Evolutionary conservation across 2,329 filamentous ascomycete genomes (phyloP).

Genomic region (Metarhizium anisopliae): DNA sequence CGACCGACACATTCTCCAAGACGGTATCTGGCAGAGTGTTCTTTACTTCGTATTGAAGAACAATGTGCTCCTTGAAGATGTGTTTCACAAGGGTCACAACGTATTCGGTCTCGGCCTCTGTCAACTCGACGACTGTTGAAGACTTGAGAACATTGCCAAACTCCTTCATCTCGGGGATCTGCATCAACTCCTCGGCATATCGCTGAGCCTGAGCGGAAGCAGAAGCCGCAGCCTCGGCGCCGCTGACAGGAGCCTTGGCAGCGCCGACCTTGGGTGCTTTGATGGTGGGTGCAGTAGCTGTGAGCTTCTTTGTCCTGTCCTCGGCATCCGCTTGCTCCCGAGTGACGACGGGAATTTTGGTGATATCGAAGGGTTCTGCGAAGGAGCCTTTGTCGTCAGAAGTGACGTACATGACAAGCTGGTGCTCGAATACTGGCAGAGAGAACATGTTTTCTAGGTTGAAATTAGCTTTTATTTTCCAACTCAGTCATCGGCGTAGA

Average conservation of each 20-base stretch:
- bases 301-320: slow-evolving; percentile 95
- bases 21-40: slow-evolving; percentile 91
- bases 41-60: slow-evolving; percentile 94
- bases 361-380: slow-evolving; percentile 78
- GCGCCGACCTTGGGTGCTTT: slow-evolving; percentile 82
- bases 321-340: slow-evolving; percentile 94
- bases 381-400: slow-evolving; percentile 84
- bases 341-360: slow-evolving; percentile 84
- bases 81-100: slow-evolving; percentile 92
- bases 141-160: slow-evolving; percentile 92
- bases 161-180: slow-evolving; percentile 82
- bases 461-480: slow-evolving; percentile 6
- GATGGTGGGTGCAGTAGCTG: slow-evolving; percentile 81
- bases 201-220: slow-evolving; percentile 77
- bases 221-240: slow-evolving; percentile 66
- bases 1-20: slow-evolving; percentile 78
- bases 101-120: slow-evolving; percentile 95
- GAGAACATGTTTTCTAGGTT: slow-evolving; percentile 83
- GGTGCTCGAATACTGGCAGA: slow-evolving; percentile 88
- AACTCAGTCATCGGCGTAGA: neutral
- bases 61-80: slow-evolving; percentile 93
- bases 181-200: slow-evolving; percentile 77
- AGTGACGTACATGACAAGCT: slow-evolving; percentile 95
- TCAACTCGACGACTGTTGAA: slow-evolving; percentile 75
- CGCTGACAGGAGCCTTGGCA: slow-evolving; percentile 58